phyloP scores from a whole-genome alignment of 768 basidiomycete species.

The Collybia mongolica region DNA sequence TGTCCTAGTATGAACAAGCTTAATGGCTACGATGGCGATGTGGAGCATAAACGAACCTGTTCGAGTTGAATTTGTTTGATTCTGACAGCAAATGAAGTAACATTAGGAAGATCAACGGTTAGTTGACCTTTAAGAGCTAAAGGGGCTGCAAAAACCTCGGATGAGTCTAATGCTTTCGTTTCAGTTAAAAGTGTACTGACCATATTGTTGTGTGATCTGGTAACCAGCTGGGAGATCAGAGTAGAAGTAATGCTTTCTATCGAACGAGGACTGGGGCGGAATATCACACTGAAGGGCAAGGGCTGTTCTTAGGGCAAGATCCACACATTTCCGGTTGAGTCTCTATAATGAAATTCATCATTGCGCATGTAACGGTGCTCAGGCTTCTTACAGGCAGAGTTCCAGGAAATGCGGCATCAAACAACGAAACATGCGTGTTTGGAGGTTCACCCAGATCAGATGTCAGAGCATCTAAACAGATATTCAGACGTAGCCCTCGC shows the following conservation, averaged over 20 bases:
- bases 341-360: slow-evolving; percentile 32
- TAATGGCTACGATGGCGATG: slow-evolving; percentile 1
- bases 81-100: slow-evolving; percentile 48
- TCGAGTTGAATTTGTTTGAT: slow-evolving; percentile 96
- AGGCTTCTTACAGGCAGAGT: slow-evolving; percentile 73
- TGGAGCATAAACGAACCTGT: slow-evolving; percentile 55
- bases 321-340: slow-evolving; percentile 68
- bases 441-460: slow-evolving; percentile 45
- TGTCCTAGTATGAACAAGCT: slow-evolving; percentile 56
- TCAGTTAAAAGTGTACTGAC: slow-evolving; percentile 33
- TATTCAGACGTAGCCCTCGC: not conserved
- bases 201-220: slow-evolving; percentile 96
- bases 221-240: slow-evolving; percentile 92
- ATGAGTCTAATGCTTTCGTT: too few relatives aligned
- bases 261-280: slow-evolving; percentile 77
- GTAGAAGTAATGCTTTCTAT: slow-evolving; percentile 98
- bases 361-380: not conserved
- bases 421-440: slow-evolving; percentile 72
- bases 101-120: slow-evolving; percentile 42
- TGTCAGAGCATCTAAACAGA: slow-evolving; percentile 36
- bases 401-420: slow-evolving; percentile 93
- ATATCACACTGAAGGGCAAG: slow-evolving; percentile 70
- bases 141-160: slow-evolving; percentile 52
- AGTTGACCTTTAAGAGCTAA: slow-evolving; percentile 66
- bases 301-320: slow-evolving; percentile 79